Evolutionary conservation across 1,139 yeast species (phyloP), one percentile per base, ranked within the genome.

Genomic region (Kodamaea fungicola): DNA sequence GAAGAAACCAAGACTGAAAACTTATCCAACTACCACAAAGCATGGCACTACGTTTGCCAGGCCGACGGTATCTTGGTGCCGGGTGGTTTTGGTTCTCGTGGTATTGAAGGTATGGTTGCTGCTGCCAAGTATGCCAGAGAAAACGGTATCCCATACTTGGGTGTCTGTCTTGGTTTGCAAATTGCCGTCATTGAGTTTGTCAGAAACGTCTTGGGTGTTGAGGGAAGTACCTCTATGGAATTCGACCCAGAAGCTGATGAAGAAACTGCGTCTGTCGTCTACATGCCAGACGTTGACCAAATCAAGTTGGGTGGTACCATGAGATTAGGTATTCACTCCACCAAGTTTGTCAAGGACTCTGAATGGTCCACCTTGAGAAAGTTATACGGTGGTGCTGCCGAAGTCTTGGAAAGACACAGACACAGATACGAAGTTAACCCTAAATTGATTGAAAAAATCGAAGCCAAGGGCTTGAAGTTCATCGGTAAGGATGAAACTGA

Each of bases 61-160:
- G 96, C 98, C 19, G 96, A 94, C 62, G 98, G 98, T 64, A 86
- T 94, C 47, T 76, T 94, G 46, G 96, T 94, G 41, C 98, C 99
- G 30, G 99, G 99, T 57, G 99, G 99, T 2, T 94, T 94, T 58
- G 99, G 99, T 45, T 69, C 80, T 38, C 83, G 98, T 64, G 99
- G 99, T 65, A 88, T 89, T 44, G 97, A 92, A 68, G 98, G 98
- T 55, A 94, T 94, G 99, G 72, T 94, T 61, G 72, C 89, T 26
- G 98, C 97, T 45, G 96, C 97, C 39, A 84, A 86, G 62, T 94
- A 95, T 82, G 98, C 98, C 19, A 83, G 99, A 68, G 96, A 86
- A 63, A 89, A 89, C 67, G 76, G 83, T 54, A 77, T 89, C 40
- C 99, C 99, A 38, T 94, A 83, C 63, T 75, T 94, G 58, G 99